These are phyloP conservation scores for Fusarium bactridioides DNA, from an alignment of 2,329 filamentous ascomycete species.

Conservation along the genomic window DNA sequence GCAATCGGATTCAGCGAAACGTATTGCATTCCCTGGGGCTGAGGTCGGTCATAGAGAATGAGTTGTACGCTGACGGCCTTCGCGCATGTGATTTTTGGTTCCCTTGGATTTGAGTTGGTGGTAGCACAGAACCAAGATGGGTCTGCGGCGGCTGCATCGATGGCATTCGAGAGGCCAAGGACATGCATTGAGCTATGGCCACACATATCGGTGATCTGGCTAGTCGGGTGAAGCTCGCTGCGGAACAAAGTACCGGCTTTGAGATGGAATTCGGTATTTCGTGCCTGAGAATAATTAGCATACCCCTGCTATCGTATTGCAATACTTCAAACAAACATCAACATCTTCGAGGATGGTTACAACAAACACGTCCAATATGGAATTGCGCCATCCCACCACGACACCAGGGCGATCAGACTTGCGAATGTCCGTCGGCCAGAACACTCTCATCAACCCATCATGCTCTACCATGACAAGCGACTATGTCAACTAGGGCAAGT, in stretches of 20 bases:
- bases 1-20: constrained; percentile 90
- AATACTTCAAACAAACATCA: constrained; percentile 66
- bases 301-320: not conserved
- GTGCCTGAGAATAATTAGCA: constrained; percentile 60
- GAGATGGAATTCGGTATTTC: constrained; percentile 87
- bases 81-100: constrained; percentile 79
- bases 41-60: constrained; percentile 86
- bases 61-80: constrained; percentile 81
- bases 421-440: constrained; percentile 91
- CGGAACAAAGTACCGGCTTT: constrained; percentile 84
- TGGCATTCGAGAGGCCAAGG: constrained; percentile 80
- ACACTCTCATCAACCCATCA: constrained; percentile 96
- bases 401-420: constrained; percentile 79
- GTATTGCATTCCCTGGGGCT: constrained; percentile 92
- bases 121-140: constrained; percentile 73
- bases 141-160: constrained; percentile 60
- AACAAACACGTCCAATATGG: constrained; percentile 87
- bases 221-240: constrained; percentile 80
- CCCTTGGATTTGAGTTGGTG: constrained; percentile 57
- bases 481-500: constrained; percentile 37
- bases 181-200: constrained; percentile 85
- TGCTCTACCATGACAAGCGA: constrained; percentile 70
- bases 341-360: constrained; percentile 90
- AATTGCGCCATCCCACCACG: constrained; percentile 96
- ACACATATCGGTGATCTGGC: constrained; percentile 84